These are phyloP conservation scores for Pseudocercospora musae DNA, from an alignment of 2,329 filamentous ascomycete species.

Conservation along the genomic window DNA sequence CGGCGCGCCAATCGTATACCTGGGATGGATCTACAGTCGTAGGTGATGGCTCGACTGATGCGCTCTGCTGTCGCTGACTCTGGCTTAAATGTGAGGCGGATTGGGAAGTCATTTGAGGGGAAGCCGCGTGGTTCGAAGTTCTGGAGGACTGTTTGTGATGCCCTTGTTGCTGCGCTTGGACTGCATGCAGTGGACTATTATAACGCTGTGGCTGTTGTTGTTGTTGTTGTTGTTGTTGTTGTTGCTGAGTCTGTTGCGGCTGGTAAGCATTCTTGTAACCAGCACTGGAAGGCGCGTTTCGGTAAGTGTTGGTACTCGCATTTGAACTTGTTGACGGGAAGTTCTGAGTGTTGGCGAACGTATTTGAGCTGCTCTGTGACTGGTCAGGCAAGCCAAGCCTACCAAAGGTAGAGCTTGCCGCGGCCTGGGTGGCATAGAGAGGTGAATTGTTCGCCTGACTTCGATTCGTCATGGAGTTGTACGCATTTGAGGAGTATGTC, in stretches of 20 bases:
- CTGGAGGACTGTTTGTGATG: conserved; percentile 25
- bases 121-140: conserved; percentile 22
- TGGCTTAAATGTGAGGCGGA: conserved; percentile 18
- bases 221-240: conserved; percentile 25
- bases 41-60: conserved; percentile 34
- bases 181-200: conserved; percentile 30
- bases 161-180: conserved; percentile 29
- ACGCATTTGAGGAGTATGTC: conserved; percentile 13
- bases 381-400: conserved; percentile 26
- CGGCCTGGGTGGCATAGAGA: conserved; percentile 23
- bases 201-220: conserved; percentile 29
- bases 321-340: conserved; percentile 13
- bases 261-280: conserved; percentile 22
- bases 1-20: conserved; percentile 53
- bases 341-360: conserved; percentile 14
- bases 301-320: conserved; percentile 18
- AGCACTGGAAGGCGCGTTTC: conserved; percentile 24
- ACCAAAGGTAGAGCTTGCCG: conserved; percentile 23
- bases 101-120: conserved; percentile 26
- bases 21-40: conserved; percentile 53
- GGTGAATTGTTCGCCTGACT: conserved; percentile 28
- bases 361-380: conserved; percentile 18
- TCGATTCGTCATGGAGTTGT: conserved; percentile 18
- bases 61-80: conserved; percentile 25
- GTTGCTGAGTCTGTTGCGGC: conserved; percentile 18